Evolutionary conservation across 2,329 filamentous ascomycete species (phyloP).

Genomic region (Helicocarpus griseus): DNA sequence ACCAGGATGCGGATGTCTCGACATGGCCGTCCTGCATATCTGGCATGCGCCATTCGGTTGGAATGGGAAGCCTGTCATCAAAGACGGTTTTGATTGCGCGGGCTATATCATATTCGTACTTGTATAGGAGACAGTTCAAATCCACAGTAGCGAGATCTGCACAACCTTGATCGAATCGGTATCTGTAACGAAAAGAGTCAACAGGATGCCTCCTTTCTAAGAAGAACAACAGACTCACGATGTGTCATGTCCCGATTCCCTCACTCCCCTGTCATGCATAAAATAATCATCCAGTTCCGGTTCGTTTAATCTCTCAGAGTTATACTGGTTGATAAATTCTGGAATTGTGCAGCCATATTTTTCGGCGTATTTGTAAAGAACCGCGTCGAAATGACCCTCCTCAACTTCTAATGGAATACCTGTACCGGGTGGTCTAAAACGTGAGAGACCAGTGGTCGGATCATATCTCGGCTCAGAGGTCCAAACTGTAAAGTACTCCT

Average conservation of each 20-base stretch:
- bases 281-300: slow-evolving; percentile 79
- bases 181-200: slow-evolving; percentile 26
- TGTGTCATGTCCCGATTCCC: slow-evolving; percentile 82
- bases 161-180: slow-evolving; percentile 68
- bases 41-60: slow-evolving; percentile 60
- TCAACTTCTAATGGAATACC: slow-evolving; percentile 79
- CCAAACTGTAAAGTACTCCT: slow-evolving; percentile 77
- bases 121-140: slow-evolving; percentile 79
- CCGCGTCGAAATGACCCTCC: slow-evolving; percentile 63
- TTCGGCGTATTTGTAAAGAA: slow-evolving; percentile 61
- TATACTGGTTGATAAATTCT: slow-evolving; percentile 72
- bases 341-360: slow-evolving; percentile 66
- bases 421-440: slow-evolving; percentile 63
- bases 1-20: slow-evolving; percentile 70
- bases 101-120: slow-evolving; percentile 78
- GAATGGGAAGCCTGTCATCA: slow-evolving; percentile 60
- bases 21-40: slow-evolving; percentile 52
- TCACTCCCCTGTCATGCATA: slow-evolving; percentile 74
- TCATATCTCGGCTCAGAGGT: slow-evolving; percentile 61
- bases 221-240: slow-evolving; percentile 27
- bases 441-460: slow-evolving; percentile 58
- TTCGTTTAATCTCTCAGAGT: slow-evolving; percentile 60
- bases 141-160: slow-evolving; percentile 77
- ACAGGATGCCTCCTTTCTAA: background rate
- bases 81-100: slow-evolving; percentile 68